Conservation (phyloP, 352 stramenopile genomes). For the Globisporangium perplexum region DNA sequence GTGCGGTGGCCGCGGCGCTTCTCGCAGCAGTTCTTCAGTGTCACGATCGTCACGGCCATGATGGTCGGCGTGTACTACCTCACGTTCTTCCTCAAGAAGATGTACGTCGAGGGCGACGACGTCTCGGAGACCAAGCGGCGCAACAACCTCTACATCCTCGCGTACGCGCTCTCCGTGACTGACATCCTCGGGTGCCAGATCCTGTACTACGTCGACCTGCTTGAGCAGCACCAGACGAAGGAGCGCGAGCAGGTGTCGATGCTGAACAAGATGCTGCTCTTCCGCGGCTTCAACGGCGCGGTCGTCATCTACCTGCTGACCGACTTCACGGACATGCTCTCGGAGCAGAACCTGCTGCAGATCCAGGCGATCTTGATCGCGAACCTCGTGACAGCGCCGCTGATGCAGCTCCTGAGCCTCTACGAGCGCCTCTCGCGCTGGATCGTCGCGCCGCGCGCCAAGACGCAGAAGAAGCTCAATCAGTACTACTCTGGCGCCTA, state of each 20-base stretch:
- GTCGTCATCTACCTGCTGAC: constrained; percentile 76
- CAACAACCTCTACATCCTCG: constrained; percentile 43
- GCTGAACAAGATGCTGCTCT: constrained; percentile 77
- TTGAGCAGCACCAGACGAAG: constrained; percentile 60
- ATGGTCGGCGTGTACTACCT: constrained; percentile 56
- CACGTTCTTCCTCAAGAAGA: constrained; percentile 28
- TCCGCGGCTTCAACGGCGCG: constrained; percentile 65
- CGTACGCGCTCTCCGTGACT: constrained; percentile 40
- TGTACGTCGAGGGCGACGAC: constrained; percentile 23
- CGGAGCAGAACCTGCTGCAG: constrained; percentile 62
- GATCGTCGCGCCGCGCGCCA: constrained; percentile 37
- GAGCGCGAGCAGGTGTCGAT: constrained; percentile 65
- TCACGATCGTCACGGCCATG: constrained; percentile 36
- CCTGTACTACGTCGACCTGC: constrained; percentile 46
- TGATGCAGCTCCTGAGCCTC: constrained; percentile 55
- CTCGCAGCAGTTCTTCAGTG: constrained; percentile 36
- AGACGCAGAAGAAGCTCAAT: constrained; percentile 76
- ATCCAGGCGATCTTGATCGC: constrained; percentile 73
- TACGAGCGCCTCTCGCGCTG: constrained; percentile 42
- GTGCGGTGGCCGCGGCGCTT: constrained; percentile 30
- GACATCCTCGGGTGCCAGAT: constrained; percentile 63
- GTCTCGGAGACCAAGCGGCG: constrained; percentile 24
- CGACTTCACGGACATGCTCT: constrained; percentile 61
- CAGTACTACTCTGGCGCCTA: constrained; percentile 65
- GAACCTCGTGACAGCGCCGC: constrained; percentile 66